phyloP scores from a whole-genome alignment of 2,329 filamentous ascomycete species.

The Cladophialophora bantiana region DNA sequence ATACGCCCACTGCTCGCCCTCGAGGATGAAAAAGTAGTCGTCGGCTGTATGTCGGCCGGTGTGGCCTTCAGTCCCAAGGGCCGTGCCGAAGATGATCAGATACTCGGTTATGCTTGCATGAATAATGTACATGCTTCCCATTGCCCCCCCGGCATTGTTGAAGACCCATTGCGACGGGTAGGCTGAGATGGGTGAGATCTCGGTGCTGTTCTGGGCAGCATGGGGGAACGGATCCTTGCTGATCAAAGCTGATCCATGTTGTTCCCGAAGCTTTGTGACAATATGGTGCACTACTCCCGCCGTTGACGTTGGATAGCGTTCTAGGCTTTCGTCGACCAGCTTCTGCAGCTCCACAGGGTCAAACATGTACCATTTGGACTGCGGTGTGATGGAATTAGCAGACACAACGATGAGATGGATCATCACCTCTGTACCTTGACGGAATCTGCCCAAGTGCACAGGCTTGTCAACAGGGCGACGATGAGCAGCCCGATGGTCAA shows the following conservation, averaged over 20 bases:
- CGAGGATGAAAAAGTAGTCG: constrained; percentile 93
- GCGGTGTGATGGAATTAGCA: not conserved
- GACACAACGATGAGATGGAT: not conserved
- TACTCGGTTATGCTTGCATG: constrained; percentile 88
- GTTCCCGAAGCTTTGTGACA: constrained; percentile 62
- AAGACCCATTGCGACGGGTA: constrained; percentile 76
- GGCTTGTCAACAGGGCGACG: constrained; percentile 10
- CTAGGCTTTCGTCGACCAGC: constrained; percentile 37
- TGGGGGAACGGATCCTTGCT: constrained; percentile 25
- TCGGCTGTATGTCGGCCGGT: constrained; percentile 87
- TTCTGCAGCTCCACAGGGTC: constrained; percentile 37
- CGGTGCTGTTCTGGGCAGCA: constrained; percentile 2
- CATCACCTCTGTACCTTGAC: constrained; percentile 11
- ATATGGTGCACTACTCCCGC: constrained; percentile 69
- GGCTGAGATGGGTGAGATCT: constrained; percentile 25
- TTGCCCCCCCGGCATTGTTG: constrained; percentile 84
- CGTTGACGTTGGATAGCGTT: constrained; percentile 52
- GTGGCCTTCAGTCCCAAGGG: constrained; percentile 86
- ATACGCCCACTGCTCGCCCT: constrained; percentile 78
- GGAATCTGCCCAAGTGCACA: constrained; percentile 25
- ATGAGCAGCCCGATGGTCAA: constrained; percentile 11
- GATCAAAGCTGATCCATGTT: constrained; percentile 41
- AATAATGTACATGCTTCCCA: constrained; percentile 85
- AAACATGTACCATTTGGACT: constrained; percentile 40
- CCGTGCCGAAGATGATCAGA: constrained; percentile 84